phyloP scores from a whole-genome alignment of 768 basidiomycete species.

The Cystofilobasidium macerans region DNA sequence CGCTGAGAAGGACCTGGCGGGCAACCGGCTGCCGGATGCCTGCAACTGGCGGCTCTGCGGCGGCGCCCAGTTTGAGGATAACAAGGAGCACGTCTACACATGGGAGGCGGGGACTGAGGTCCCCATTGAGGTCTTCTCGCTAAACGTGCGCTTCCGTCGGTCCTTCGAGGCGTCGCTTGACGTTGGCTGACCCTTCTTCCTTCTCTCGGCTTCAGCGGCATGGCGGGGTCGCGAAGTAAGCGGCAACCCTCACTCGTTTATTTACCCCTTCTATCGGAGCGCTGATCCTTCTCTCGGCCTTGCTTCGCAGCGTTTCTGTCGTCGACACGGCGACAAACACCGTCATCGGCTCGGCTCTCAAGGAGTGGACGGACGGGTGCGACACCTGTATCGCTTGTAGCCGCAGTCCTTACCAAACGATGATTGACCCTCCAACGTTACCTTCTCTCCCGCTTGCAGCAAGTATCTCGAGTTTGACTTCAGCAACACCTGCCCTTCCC shows the following conservation, averaged over 20 bases:
- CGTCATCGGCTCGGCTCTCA: constrained; percentile 17
- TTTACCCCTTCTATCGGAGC: neutral
- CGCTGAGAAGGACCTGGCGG: neutral
- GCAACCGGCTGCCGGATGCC: neutral
- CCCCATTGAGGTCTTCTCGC: constrained; percentile 13
- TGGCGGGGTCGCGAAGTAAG: constrained; percentile 15
- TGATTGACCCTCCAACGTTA: neutral
- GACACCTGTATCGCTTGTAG: too few relatives aligned
- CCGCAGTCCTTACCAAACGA: neutral
- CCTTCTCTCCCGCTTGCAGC: neutral
- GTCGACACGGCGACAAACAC: constrained; percentile 24
- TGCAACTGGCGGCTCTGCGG: constrained; percentile 18
- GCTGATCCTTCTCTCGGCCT: neutral
- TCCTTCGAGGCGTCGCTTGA: neutral
- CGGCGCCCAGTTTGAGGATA: constrained; percentile 22
- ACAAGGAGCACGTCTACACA: constrained; percentile 16
- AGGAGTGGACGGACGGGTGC: constrained; percentile 16
- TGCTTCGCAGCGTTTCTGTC: constrained; percentile 15
- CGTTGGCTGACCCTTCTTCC: neutral
- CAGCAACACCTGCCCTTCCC: constrained; percentile 12
- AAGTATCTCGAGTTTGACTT: constrained; percentile 7
- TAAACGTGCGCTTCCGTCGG: constrained; percentile 6
- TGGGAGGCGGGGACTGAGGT: constrained; percentile 9
- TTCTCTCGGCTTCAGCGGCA: constrained; percentile 6
- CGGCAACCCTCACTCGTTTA: too few relatives aligned